Evolutionary conservation across 805 yeast species (phyloP), one percentile per base, ranked within the genome.

Genomic region (Schwanniomyces vanrijiae): DNA sequence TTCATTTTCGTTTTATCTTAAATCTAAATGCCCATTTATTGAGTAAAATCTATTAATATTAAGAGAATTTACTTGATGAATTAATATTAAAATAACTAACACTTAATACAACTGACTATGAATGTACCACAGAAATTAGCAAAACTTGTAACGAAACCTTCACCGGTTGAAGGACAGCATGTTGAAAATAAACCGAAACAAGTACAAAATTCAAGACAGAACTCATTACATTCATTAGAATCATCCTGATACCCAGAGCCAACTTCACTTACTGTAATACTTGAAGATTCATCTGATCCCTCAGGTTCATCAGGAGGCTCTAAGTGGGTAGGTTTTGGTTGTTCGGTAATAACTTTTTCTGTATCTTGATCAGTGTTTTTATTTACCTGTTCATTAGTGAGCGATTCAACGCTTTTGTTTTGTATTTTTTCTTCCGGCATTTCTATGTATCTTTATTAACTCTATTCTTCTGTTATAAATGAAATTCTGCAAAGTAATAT

Each of bases 111-210:
- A n/a, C 25, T 13, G 4, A 20, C 22, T 19, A 37, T 11, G 24
- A 71, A 48, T 48, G 66, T 68, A 22, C 76, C 77, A 41, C 66
- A 54, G 58, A 71, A 67, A 1, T 65, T 56, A 8, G 75, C 75
- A 24, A 61, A 47, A 19, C 68, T 52, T 38, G 69, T 62, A 43
- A 71, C 46, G 49, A 66, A 72, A 8, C 78, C 77, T 44, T 71
- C 76, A 3, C 73, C 73, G 14, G 58, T 57, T 35, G 64, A 49
- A n/a, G 78, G 78, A 51, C 76, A 71, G 49, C 73, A 71, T 5
- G 61, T 55, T 40, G 69, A 72, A 43, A 65, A 65, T 41, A 69
- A 56, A 1, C 78, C 77, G 45, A 73, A 73, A 52, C 78, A 73
- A 16, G 63, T 48, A 42, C 56, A 59, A 34, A 54, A 59, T 42